These are phyloP conservation scores for Kentomonas sorsogonicus DNA, from an alignment of 208 protist genomes.

Conservation along the genomic window DNA sequence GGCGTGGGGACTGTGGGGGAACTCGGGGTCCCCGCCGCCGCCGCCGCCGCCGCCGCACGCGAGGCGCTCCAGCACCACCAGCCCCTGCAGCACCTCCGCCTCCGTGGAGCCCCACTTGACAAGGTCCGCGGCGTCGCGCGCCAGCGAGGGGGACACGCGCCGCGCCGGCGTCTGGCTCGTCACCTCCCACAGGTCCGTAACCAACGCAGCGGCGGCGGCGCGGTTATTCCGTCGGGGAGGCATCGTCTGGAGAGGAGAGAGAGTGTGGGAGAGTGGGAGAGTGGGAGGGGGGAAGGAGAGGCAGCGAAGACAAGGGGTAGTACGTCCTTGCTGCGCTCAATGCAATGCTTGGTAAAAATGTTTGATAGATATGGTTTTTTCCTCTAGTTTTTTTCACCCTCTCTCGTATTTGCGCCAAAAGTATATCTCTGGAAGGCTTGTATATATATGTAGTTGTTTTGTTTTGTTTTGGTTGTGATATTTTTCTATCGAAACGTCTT, in stretches of 20 bases:
- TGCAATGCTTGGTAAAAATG: too few relatives aligned
- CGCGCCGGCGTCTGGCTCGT: background rate
- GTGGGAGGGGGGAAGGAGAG: too few relatives aligned
- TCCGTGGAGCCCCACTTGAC: too few relatives aligned
- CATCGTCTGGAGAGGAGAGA: background rate
- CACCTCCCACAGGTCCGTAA: background rate
- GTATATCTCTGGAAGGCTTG: background rate
- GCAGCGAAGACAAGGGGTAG: too few relatives aligned
- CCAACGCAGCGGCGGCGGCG: background rate
- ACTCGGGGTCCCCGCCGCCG: background rate
- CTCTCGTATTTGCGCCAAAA: background rate
- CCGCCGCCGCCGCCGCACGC: too few relatives aligned
- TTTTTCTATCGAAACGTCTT: background rate
- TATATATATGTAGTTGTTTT: background rate
- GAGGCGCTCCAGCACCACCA: background rate
- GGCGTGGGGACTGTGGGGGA: too few relatives aligned
- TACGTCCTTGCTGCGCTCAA: too few relatives aligned
- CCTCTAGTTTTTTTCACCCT: background rate
- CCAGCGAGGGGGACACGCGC: background rate
- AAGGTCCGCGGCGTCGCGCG: too few relatives aligned
- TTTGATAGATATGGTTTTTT: background rate
- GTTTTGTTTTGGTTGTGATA: background rate
- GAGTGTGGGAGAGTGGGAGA: too few relatives aligned
- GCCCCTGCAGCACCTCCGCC: background rate
- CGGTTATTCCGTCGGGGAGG: too few relatives aligned